Evolutionary conservation across 2,329 filamentous ascomycete species (phyloP).

Genomic region (Penicillium vulpinum): DNA sequence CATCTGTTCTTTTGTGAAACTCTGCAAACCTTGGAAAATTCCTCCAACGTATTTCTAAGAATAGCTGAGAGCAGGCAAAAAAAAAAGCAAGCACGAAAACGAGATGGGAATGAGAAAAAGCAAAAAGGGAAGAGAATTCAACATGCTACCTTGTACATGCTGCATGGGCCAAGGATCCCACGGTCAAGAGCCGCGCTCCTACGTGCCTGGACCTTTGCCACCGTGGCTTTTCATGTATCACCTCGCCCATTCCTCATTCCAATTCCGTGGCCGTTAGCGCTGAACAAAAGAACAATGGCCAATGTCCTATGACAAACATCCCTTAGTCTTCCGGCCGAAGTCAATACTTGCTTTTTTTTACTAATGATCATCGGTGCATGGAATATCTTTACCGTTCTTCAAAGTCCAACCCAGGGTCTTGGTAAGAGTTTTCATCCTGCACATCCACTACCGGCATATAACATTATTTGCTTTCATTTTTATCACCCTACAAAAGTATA

Average conservation of each 20-base stretch:
- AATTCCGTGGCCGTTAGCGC: background rate
- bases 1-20: background rate
- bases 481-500: background rate
- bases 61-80: background rate
- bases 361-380: slow-evolving; percentile 3
- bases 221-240: background rate
- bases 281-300: background rate
- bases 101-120: background rate
- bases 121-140: background rate
- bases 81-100: background rate
- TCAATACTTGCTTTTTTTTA: background rate
- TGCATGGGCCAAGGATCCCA: background rate
- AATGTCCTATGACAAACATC: background rate
- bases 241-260: background rate
- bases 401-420: background rate
- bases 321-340: background rate
- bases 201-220: background rate
- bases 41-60: background rate
- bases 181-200: background rate
- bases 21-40: background rate
- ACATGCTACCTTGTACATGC: background rate
- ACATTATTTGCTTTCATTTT: background rate
- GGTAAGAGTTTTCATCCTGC: background rate
- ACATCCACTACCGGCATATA: background rate
- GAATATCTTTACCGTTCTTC: background rate